Evolutionary conservation across 2,329 filamentous ascomycete species (phyloP), one percentile per base, ranked within the genome.

Genomic region (Fusarium denticulatum): DNA sequence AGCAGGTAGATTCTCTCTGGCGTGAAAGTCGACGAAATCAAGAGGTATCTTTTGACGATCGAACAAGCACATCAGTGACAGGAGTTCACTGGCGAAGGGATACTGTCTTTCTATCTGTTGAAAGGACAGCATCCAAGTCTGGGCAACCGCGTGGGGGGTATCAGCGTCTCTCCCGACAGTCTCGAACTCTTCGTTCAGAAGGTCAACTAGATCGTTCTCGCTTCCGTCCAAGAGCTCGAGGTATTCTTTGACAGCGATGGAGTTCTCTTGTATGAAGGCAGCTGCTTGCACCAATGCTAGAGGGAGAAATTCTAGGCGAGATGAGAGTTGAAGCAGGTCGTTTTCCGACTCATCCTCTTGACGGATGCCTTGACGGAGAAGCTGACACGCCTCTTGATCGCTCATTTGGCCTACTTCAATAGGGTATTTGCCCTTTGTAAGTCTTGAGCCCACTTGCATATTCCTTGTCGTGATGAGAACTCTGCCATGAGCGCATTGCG

Each of bases 61-160:
- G 12, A 83, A 76, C 0, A 80, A 64, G 5, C 79, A 79, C 68
- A 83, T 80, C 12, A 83, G 53, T 0, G 80, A 82, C 0, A 83
- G 60, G 0, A 83, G 50, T 3, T 82, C 72, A n/a, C 70, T 64
- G 1, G 80, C 80, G 0, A 81, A 61, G 0, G 9, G n/a, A 4
- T 64, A 15, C 9, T 78, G 77, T 13, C 43, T 37, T 7, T 79
- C 30, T 20, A 83, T 80, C 15, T 82, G 78, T 6, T 81, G 69
- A 1, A 83, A 82, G 1, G 80, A 83, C 3, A 83, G 56, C 6
- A 81, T 76, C 80, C 80, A 83, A 0, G 81, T 82, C 20, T 75
- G 60, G 0, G 78, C 65, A 0, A 84, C 76, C 1, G 82, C 74
- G 6, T 67, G 77, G 0, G 78, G 73, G 0, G 75, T 77, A 5